These are phyloP conservation scores for Nannochloropsis oceanica DNA, from an alignment of 108 stramenopile genomes.

Conservation along the genomic window DNA sequence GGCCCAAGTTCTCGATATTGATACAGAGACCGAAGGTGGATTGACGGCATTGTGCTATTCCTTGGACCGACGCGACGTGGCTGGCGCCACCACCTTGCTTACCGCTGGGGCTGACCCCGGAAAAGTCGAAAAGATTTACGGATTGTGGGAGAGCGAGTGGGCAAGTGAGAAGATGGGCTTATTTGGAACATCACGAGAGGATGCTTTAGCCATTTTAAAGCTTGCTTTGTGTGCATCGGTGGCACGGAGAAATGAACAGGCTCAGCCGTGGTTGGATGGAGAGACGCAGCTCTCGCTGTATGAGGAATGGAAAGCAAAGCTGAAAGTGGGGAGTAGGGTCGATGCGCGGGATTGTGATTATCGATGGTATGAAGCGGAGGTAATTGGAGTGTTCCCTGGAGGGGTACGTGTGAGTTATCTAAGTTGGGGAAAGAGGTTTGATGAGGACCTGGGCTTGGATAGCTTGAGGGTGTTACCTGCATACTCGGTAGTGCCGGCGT, in stretches of 20 bases:
- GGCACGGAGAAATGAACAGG: background rate
- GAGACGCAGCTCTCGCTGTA: background rate
- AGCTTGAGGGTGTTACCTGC: background rate
- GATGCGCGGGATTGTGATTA: background rate
- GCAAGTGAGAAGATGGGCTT: background rate
- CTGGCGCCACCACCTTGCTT: background rate
- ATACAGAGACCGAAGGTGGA: background rate
- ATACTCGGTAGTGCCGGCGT: background rate
- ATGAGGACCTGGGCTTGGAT: background rate
- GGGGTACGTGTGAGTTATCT: background rate
- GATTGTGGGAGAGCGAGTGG: background rate
- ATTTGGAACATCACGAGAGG: background rate
- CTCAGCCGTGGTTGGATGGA: background rate
- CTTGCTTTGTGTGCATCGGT: background rate
- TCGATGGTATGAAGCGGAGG: background rate
- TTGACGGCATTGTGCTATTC: background rate
- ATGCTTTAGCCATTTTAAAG: background rate
- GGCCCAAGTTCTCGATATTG: background rate
- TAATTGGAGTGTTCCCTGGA: background rate
- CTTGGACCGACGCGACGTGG: background rate
- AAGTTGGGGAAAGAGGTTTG: background rate
- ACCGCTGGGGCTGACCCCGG: background rate
- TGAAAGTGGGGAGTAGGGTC: background rate
- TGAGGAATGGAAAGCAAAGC: background rate
- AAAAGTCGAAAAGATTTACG: background rate